These are phyloP conservation scores for Penicillium odoratum DNA, from an alignment of 495 filamentous ascomycete genomes.

Conservation along the genomic window DNA sequence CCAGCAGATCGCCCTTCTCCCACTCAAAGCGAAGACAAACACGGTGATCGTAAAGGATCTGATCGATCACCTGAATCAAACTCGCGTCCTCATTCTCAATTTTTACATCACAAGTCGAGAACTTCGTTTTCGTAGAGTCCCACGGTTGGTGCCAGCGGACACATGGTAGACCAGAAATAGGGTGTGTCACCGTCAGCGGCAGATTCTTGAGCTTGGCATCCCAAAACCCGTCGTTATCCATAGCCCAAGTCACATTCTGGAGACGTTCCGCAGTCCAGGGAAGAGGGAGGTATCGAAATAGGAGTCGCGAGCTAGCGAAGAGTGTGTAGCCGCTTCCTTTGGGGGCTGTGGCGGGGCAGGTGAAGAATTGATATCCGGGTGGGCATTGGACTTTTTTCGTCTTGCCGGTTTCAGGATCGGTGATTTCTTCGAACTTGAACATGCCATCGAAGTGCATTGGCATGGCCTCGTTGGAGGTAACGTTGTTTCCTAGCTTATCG, in stretches of 20 bases:
- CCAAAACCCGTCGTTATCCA: conserved; percentile 42
- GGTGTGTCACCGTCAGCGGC: conserved; percentile 51
- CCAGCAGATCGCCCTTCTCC: conserved; percentile 56
- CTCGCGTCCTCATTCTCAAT: conserved; percentile 43
- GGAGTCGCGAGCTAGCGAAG: conserved; percentile 50
- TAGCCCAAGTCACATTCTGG: conserved; percentile 39
- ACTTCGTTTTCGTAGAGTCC: conserved; percentile 48
- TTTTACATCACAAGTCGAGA: conserved; percentile 43
- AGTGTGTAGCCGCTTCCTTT: conserved; percentile 51
- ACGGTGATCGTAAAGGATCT: conserved; percentile 49
- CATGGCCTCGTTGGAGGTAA: conserved; percentile 53
- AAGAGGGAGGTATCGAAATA: conserved; percentile 49
- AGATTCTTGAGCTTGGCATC: conserved; percentile 40
- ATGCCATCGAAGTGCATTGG: conserved; percentile 58
- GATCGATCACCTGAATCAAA: conserved; percentile 32
- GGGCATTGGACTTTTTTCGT: conserved; percentile 25
- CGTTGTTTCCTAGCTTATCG: conserved; percentile 42
- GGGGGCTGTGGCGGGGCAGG: conserved; percentile 46
- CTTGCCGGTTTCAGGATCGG: conserved; percentile 28
- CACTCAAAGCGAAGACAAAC: conserved; percentile 48
- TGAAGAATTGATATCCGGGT: conserved; percentile 53
- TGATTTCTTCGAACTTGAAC: conserved; percentile 48
- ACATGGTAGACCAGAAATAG: conserved; percentile 41
- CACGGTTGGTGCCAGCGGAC: conserved; percentile 58
- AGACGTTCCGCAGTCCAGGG: conserved; percentile 41